A percentile compares a stretch with the other conserved stretches of the same genome.
phyloP scores from a whole-genome alignment of 306 rosid species.

The Fragaria vesca region DNA sequence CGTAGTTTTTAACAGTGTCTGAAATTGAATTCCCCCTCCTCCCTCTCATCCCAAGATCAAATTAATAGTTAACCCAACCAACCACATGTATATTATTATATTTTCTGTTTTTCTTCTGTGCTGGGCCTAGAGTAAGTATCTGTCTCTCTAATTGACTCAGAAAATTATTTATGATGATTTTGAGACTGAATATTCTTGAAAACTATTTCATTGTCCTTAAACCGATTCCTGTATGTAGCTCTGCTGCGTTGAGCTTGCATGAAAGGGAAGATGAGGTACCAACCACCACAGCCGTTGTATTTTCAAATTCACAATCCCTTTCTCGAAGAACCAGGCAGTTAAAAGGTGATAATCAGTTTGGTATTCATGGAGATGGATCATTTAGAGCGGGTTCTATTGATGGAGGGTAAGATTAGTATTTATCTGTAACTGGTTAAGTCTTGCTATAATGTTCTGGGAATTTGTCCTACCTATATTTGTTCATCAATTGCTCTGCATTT shows the following conservation, averaged over 20 bases:
- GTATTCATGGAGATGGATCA: slow-evolving; percentile 69
- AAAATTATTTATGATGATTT: not conserved
- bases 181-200: not conserved
- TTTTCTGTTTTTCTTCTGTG: too few species aligned
- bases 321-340: slow-evolving; percentile 92
- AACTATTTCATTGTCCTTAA: slow-evolving; percentile 21
- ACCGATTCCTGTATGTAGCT: slow-evolving; percentile 51
- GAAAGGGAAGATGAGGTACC: slow-evolving; percentile 87
- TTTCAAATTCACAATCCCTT: slow-evolving; percentile 65
- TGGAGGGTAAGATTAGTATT: slow-evolving; percentile 71
- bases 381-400: slow-evolving; percentile 65
- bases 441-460: not conserved
- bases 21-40: too few species aligned
- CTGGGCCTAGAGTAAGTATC: too few species aligned
- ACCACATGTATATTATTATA: too few species aligned
- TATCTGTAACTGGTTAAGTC: slow-evolving; percentile 20
- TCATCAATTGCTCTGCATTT: not conserved
- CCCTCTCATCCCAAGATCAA: not conserved
- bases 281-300: slow-evolving; percentile 76
- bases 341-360: slow-evolving; percentile 73
- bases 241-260: slow-evolving; percentile 55
- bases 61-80: not conserved
- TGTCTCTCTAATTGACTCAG: too few species aligned
- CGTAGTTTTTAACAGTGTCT: not conserved
- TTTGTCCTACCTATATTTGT: not conserved